phyloP scores from a whole-genome alignment of 2,329 filamentous ascomycete species.

The Colletotrichum tropicicola region DNA sequence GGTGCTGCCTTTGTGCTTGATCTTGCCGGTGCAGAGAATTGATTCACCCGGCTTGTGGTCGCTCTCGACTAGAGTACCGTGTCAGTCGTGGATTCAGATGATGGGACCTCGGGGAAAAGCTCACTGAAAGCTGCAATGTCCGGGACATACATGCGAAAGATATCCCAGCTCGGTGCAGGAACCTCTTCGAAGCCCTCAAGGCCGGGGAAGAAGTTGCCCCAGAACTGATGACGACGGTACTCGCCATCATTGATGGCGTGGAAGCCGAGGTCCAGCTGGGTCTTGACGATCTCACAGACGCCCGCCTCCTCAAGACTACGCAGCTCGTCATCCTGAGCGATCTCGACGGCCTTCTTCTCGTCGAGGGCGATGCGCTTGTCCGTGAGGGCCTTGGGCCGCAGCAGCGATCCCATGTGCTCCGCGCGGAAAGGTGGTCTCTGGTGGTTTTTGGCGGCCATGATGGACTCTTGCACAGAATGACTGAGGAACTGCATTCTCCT shows the following conservation, averaged over 20 bases:
- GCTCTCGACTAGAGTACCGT: slow-evolving; percentile 44
- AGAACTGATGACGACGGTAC: slow-evolving; percentile 55
- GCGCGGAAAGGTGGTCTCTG: slow-evolving; percentile 70
- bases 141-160: slow-evolving; percentile 48
- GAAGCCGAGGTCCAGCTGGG: slow-evolving; percentile 74
- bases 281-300: slow-evolving; percentile 72
- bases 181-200: slow-evolving; percentile 52
- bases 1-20: slow-evolving; percentile 54
- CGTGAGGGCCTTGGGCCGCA: slow-evolving; percentile 65
- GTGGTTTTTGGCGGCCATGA: slow-evolving; percentile 23
- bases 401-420: slow-evolving; percentile 78
- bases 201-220: slow-evolving; percentile 46
- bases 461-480: neutral
- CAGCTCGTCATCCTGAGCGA: slow-evolving; percentile 60
- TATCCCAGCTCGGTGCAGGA: slow-evolving; percentile 40
- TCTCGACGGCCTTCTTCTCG: slow-evolving; percentile 35
- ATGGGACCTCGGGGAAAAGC: neutral
- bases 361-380: slow-evolving; percentile 41
- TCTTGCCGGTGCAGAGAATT: slow-evolving; percentile 55
- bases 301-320: slow-evolving; percentile 71
- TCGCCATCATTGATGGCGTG: slow-evolving; percentile 77
- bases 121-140: slow-evolving; percentile 52
- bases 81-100: neutral
- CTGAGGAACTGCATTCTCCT: neutral
- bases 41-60: slow-evolving; percentile 57